phyloP scores from a whole-genome alignment of 352 stramenopile species.

The Pythium pyrilobum region DNA sequence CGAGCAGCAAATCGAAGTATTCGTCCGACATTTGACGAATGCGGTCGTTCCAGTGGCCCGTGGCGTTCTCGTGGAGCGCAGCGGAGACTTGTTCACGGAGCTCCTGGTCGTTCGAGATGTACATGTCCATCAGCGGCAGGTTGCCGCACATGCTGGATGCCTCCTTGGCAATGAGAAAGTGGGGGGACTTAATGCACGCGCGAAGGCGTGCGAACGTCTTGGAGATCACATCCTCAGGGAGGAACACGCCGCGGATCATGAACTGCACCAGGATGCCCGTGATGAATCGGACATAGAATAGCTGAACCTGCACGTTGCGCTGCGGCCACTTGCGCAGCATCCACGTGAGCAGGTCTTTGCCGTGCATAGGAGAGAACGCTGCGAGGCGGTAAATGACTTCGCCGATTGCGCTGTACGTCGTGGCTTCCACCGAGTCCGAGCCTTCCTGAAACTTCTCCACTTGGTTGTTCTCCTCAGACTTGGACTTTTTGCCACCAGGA shows the following conservation, averaged over 20 bases:
- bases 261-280: constrained; percentile 55
- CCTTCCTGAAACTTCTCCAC: constrained; percentile 62
- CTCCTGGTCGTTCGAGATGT: constrained; percentile 46
- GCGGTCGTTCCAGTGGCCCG: constrained; percentile 65
- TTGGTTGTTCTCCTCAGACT: constrained; percentile 44
- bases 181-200: constrained; percentile 50
- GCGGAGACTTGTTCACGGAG: constrained; percentile 57
- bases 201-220: constrained; percentile 47
- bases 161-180: constrained; percentile 74
- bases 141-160: constrained; percentile 56
- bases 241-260: constrained; percentile 46
- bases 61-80: constrained; percentile 61
- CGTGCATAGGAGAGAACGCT: constrained; percentile 54
- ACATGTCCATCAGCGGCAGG: constrained; percentile 65
- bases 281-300: constrained; percentile 72
- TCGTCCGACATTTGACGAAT: constrained; percentile 77
- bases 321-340: constrained; percentile 72
- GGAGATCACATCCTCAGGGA: constrained; percentile 39
- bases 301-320: constrained; percentile 65
- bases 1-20: constrained; percentile 75
- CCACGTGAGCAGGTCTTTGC: constrained; percentile 55
- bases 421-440: constrained; percentile 58
- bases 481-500: constrained; percentile 21
- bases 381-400: constrained; percentile 60
- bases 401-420: constrained; percentile 49